Conservation (phyloP, 345 rosid genomes). For the Draba incana region DNA sequence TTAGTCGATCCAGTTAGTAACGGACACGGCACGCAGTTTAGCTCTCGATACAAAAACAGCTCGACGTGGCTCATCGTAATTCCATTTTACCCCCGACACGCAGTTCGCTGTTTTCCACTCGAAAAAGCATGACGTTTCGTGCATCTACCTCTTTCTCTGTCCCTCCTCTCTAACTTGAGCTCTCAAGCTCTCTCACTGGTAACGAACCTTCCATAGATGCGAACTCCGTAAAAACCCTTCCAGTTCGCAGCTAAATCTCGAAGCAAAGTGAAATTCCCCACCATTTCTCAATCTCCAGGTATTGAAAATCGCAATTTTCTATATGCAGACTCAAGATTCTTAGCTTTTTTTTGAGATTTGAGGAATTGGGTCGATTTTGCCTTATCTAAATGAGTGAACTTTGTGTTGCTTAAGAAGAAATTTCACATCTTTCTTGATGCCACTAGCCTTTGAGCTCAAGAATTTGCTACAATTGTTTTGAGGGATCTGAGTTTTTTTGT, state of each 20-base stretch:
- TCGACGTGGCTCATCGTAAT: neutral
- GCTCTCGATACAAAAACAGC: neutral
- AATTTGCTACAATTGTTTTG: too few relatives aligned
- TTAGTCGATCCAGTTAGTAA: neutral
- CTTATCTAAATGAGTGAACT: too few relatives aligned
- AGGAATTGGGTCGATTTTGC: too few relatives aligned
- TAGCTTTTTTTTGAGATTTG: too few relatives aligned
- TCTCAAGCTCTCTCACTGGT: neutral
- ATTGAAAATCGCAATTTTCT: too few relatives aligned
- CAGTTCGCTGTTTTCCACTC: neutral
- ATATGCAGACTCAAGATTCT: too few relatives aligned
- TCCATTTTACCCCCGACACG: neutral
- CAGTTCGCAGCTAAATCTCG: constrained; percentile 9
- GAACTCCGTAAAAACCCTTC: neutral
- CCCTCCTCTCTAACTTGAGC: neutral
- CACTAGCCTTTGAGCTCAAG: too few relatives aligned
- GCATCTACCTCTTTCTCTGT: neutral
- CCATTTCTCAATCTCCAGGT: too few relatives aligned
- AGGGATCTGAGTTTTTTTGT: too few relatives aligned
- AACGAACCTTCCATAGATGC: constrained; percentile 14
- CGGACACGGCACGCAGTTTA: neutral
- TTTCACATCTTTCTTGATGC: too few relatives aligned
- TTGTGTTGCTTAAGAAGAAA: too few relatives aligned
- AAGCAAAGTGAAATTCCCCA: neutral
- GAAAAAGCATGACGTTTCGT: neutral